Base-by-base conservation (phyloP, 805 yeast species). In the Lipomyces anomalus region DNA sequence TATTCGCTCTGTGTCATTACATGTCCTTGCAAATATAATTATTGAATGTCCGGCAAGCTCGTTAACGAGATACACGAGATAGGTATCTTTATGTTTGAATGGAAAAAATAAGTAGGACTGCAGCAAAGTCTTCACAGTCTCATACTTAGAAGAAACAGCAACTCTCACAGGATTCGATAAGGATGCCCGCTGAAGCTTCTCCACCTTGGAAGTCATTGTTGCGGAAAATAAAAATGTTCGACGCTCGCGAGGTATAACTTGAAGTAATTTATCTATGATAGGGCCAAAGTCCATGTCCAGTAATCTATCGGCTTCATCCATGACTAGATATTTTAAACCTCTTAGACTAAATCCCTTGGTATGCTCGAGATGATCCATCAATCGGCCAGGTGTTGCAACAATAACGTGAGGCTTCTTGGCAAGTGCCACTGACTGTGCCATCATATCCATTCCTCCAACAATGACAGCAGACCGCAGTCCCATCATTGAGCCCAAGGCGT, bases 281-380 rank as follows among this genome's bases (percentile, higher is more conserved):
- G 95, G 95, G 11, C 96, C 97, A 60, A 90, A 90, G 63, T 90
- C 98, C 84, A 90, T 78, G 69, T 92, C 98, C 59, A 90, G 71
- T 95, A 92, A 88, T 76, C 98, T 84, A 73, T 92, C 98, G 63
- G 98, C 98, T 76, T 90, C 98, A 72, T 90, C 98, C 61, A 92
- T 75, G 44, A 92, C 97, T 65, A 92, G 79, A 70, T 86, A 92
- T 67, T 84, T 86, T 60, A 90, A 71, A 40, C 83, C 82, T 49
- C 86, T 78, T 55, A 90, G 68, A 4, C 84, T 79, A 61, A 90
- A 90, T 1, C 98, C 98, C 65, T 87, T 88, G 11, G 97, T 92
- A 59, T 86, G 81, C 61, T 90, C 97, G 61, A 90, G 71, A 71
- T 90, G 98, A 65, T 90, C 98, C 78, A 89, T 78, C 50, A 89